Percentiles rank a stretch among this genome's conserved stretches.
Evolutionary conservation across 1,139 yeast species (phyloP).

Genomic region (Kodamaea alishanica): DNA sequence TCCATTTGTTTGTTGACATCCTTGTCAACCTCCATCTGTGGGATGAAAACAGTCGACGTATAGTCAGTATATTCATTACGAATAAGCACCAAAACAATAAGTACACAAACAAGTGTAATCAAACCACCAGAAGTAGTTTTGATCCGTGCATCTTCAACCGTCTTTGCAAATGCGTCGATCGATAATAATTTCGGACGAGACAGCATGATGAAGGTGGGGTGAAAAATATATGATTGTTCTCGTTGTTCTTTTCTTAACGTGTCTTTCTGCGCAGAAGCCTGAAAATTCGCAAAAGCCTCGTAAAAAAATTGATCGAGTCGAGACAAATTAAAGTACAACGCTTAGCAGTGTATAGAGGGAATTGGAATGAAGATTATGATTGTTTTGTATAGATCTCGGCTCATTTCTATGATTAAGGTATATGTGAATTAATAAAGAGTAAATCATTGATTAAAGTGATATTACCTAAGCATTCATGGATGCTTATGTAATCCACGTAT

Average conservation of each 20-base stretch:
- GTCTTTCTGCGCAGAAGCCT: no score
- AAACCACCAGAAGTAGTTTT: constrained; percentile 88
- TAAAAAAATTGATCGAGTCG: no score
- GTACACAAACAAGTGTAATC: constrained; percentile 68
- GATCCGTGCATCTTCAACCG: constrained; percentile 89
- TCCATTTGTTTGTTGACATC: constrained; percentile 75
- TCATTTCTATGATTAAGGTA: background rate
- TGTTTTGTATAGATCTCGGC: no score
- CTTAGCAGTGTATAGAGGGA: no score
- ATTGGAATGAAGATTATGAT: no score
- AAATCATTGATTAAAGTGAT: no score
- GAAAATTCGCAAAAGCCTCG: no score
- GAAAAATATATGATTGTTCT: no score
- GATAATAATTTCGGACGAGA: constrained; percentile 53
- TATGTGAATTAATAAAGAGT: background rate
- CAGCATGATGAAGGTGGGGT: constrained; percentile 16
- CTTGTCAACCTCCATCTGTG: constrained; percentile 85
- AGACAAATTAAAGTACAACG: no score
- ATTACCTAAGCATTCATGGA: no score
- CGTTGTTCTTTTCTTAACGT: no score
- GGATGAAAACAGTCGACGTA: constrained; percentile 61
- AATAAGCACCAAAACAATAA: constrained; percentile 60
- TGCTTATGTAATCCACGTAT: no score
- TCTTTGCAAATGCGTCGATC: constrained; percentile 88
- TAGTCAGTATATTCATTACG: constrained; percentile 76